A percentile compares a stretch with the other conserved stretches of the same genome.
phyloP scores from a whole-genome alignment of 2,329 filamentous ascomycete species.

The Paracamarosporium sp. region DNA sequence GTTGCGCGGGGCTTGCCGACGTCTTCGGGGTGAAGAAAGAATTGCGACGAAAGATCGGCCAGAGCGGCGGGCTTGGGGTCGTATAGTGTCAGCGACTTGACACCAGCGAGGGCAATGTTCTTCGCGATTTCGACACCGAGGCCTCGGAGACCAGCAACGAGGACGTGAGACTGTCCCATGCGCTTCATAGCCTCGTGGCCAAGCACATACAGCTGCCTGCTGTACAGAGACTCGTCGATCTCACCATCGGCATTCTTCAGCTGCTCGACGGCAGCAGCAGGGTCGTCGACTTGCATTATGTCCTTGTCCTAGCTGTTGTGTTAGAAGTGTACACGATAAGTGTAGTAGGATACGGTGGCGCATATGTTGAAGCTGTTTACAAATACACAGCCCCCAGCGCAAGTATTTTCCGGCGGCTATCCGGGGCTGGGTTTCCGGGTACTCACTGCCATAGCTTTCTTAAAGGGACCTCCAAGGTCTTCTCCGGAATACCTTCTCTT shows the following conservation, averaged over 20 bases:
- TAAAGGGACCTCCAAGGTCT: constrained; percentile 47
- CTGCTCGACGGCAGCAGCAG: constrained; percentile 64
- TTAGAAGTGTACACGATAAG: background rate
- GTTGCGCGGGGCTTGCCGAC: constrained; percentile 90
- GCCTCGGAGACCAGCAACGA: constrained; percentile 89
- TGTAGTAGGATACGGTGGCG: constrained; percentile 15
- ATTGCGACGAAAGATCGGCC: constrained; percentile 92
- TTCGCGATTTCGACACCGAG: constrained; percentile 98
- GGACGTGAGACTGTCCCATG: constrained; percentile 94
- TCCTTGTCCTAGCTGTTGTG: constrained; percentile 47
- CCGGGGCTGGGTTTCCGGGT: constrained; percentile 1
- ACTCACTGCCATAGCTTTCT: constrained; percentile 52
- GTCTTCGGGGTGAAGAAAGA: constrained; percentile 89
- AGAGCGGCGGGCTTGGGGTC: constrained; percentile 86
- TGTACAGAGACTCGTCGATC: constrained; percentile 73
- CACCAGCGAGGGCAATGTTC: constrained; percentile 96
- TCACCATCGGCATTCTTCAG: constrained; percentile 65
- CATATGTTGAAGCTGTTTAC: constrained; percentile 21
- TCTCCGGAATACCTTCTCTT: constrained; percentile 48
- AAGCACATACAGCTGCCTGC: constrained; percentile 72
- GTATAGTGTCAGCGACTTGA: constrained; percentile 94
- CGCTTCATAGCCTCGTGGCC: constrained; percentile 94
- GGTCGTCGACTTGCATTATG: constrained; percentile 69
- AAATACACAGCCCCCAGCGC: constrained; percentile 33
- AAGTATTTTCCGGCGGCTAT: constrained; percentile 12